Base-by-base conservation (phyloP, 768 basidiomycete genomes). In the Naganishia kalamii region DNA sequence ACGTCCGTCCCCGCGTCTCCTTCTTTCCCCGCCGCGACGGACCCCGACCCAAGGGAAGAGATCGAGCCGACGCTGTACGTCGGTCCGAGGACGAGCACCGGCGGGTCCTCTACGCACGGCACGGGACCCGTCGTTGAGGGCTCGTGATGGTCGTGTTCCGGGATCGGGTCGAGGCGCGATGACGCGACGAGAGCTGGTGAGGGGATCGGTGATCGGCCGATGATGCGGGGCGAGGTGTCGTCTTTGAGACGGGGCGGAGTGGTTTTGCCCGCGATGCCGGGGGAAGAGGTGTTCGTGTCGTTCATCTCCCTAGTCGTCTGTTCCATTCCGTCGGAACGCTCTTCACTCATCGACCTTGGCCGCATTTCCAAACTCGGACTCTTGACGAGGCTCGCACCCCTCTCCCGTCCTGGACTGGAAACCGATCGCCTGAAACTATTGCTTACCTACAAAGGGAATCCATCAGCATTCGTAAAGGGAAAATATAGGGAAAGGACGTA, bases 371-470 rank as follows among this genome's bases (percentile, higher is more conserved):
- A 35, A 52, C 32, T 52, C 35, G 1, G 11, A 10, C 51, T 52
- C 30, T 35, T 21, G 6, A 29, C 51, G 29, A 32, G 3, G 21
- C 4, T 57, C 21, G 29, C 23, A 11, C 10, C 35, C 6, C 33
- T 13, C 13, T 57, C 40, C 54, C 54, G 32, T 44, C 69, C 68
- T 10, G 61, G 48, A n/a, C 63, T 60, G 23, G 64, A 30, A 15
- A 57, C 65, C 30, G 65, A 48, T 25, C 63, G 66, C 15, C 27
- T 32, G 15, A 37, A 65, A 49, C 62, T 68, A 57, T 67, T 48
- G 70, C 70, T 73, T 68, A 73, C 70, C 72, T 65, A 63, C 62
- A 32, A 35, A 40, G 44, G 48, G 35, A 46, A 21, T 1, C 8
- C 0, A 37, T 37, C 19, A 44, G 43, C 19, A n/a, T 5, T n/a